These are phyloP conservation scores for Incumbomyces lentus DNA, from an alignment of 2,329 filamentous ascomycete genomes.

Conservation along the genomic window DNA sequence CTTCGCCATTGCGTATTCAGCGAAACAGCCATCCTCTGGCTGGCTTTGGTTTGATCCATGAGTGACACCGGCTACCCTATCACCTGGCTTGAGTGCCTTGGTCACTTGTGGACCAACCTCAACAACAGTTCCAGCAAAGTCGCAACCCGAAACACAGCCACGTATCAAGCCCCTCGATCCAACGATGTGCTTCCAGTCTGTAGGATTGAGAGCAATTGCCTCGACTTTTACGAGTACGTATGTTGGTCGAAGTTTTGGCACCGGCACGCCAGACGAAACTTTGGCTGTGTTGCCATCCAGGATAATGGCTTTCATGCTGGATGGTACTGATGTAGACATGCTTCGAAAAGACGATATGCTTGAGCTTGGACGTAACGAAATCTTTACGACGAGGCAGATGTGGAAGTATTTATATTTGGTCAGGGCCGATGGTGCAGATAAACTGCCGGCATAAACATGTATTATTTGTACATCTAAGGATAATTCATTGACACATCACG, in stretches of 20 bases:
- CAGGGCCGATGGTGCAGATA: no score
- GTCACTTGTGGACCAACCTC: constrained; percentile 38
- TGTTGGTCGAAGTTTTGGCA: constrained; percentile 20
- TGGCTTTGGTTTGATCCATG: constrained; percentile 1
- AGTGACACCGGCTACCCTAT: constrained; percentile 32
- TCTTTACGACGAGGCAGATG: background rate
- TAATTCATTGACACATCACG: no score
- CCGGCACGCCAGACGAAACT: constrained; percentile 23
- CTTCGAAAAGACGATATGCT: background rate
- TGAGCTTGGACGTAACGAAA: background rate
- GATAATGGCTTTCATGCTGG: constrained; percentile 16
- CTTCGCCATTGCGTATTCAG: constrained; percentile 21
- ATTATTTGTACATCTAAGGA: no score
- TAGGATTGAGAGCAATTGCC: constrained; percentile 18
- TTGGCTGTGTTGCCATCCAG: constrained; percentile 14
- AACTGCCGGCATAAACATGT: no score
- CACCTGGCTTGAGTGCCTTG: constrained; percentile 32
- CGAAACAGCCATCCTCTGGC: constrained; percentile 21
- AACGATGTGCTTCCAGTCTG: constrained; percentile 2
- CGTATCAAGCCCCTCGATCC: constrained; percentile 12
- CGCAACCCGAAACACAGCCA: constrained; percentile 27
- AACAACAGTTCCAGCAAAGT: constrained; percentile 37
- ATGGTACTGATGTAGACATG: constrained; percentile 2
- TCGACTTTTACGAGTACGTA: constrained; percentile 34
- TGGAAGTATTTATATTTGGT: no score